phyloP scores from a whole-genome alignment of 176 grass and related monocot genomes.

The Neostapfia colusana region DNA sequence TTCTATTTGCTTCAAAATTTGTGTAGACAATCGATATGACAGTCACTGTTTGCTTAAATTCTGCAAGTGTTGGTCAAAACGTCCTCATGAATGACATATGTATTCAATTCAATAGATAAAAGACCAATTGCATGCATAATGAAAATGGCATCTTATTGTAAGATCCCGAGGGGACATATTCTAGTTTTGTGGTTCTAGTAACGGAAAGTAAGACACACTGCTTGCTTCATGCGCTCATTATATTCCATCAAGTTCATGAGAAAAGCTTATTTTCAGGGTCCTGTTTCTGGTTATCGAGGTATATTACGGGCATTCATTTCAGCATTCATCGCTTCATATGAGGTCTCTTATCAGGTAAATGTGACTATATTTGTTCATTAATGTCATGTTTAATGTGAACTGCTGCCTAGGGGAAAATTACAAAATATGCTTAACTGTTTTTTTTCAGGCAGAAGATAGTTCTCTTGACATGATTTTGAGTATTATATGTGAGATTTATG shows the following conservation, averaged over 20 bases:
- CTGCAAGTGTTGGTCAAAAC: background rate
- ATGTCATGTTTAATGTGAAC: constrained; percentile 3
- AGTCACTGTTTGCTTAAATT: background rate
- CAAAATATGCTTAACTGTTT: constrained; percentile 33
- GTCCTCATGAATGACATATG: background rate
- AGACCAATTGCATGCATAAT: background rate
- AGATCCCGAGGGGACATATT: background rate
- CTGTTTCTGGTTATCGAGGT: constrained; percentile 84
- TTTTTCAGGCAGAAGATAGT: constrained; percentile 57
- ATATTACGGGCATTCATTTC: constrained; percentile 82
- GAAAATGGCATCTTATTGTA: background rate
- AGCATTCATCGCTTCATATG: constrained; percentile 88
- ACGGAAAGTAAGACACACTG: background rate
- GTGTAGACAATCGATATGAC: background rate
- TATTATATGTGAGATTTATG: constrained; percentile 71
- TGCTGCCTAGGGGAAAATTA: constrained; percentile 15
- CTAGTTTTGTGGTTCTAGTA: background rate
- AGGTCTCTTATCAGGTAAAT: constrained; percentile 75
- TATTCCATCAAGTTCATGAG: constrained; percentile 10
- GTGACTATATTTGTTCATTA: background rate
- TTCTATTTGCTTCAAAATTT: background rate
- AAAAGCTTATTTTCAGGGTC: constrained; percentile 71
- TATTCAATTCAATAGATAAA: background rate
- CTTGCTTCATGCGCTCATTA: background rate
- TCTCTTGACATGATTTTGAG: constrained; percentile 65